A percentile compares a stretch with the other conserved stretches of the same genome.
Evolutionary conservation across 2,329 filamentous ascomycete genomes (phyloP).

Genomic region (Grosmannia penicillata): DNA sequence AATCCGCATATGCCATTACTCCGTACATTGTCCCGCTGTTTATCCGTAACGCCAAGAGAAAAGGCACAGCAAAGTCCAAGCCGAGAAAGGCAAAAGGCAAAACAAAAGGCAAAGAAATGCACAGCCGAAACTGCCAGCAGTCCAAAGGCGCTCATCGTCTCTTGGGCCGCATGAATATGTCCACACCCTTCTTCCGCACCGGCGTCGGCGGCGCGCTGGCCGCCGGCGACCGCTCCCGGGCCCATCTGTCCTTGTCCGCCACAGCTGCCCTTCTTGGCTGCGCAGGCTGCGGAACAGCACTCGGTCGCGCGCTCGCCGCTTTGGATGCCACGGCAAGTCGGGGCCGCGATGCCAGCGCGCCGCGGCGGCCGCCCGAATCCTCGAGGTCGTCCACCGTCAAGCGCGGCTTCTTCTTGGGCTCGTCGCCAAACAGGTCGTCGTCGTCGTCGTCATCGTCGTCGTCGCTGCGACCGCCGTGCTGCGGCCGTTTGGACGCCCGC

Average conservation of each 20-base stretch:
- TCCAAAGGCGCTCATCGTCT: conserved; percentile 14
- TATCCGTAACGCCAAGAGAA: too few relatives aligned
- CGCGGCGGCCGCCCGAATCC: not conserved
- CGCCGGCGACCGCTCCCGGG: not conserved
- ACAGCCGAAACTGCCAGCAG: not conserved
- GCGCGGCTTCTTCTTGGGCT: conserved; percentile 5
- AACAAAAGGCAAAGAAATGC: not conserved
- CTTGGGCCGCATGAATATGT: conserved; percentile 36
- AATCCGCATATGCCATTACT: too few relatives aligned
- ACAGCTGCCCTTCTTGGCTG: too few relatives aligned
- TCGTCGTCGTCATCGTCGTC: conserved; percentile 1
- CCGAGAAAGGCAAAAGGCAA: not conserved
- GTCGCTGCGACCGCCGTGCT: conserved; percentile 9
- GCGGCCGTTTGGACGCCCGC: not conserved
- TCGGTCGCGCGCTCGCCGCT: too few relatives aligned
- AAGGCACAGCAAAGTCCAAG: not conserved
- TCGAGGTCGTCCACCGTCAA: conserved; percentile 7
- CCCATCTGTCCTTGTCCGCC: too few relatives aligned
- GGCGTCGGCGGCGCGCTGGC: conserved; percentile 1
- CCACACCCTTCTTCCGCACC: conserved; percentile 26
- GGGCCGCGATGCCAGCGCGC: too few relatives aligned
- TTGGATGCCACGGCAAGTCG: too few relatives aligned
- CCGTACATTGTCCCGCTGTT: too few relatives aligned
- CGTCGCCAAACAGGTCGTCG: conserved; percentile 8
- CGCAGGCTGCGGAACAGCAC: too few relatives aligned